phyloP scores from a whole-genome alignment of 2,329 filamentous ascomycete genomes.

The Chrysoporthe puriensis region DNA sequence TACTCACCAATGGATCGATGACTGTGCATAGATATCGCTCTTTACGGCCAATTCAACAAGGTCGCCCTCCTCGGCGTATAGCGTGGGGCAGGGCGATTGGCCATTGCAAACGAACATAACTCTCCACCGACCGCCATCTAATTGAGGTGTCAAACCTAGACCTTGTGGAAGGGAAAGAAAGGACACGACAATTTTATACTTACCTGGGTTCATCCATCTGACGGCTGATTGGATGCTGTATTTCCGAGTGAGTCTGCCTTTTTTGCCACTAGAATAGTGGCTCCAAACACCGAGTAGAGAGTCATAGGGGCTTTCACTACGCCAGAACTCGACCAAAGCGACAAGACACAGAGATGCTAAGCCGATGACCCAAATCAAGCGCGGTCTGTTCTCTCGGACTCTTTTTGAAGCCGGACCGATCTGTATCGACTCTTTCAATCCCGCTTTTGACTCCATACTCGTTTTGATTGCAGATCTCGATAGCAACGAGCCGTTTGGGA shows the following conservation, averaged over 20 bases:
- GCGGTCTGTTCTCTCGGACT: not conserved
- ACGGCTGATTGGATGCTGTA: constrained; percentile 7
- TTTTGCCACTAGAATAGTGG: not conserved
- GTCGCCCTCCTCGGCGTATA: constrained; percentile 30
- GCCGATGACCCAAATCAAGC: not conserved
- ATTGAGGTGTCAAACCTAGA: not conserved
- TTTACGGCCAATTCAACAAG: constrained; percentile 28
- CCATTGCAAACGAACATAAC: constrained; percentile 30
- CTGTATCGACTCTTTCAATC: not conserved
- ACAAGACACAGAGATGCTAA: not conserved
- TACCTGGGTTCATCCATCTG: constrained; percentile 21
- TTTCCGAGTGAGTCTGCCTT: constrained; percentile 3
- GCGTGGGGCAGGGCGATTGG: constrained; percentile 27
- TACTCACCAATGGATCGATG: constrained; percentile 29
- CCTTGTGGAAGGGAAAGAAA: not conserved
- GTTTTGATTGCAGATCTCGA: not conserved
- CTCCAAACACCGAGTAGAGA: not conserved
- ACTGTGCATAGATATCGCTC: constrained; percentile 28
- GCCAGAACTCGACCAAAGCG: not conserved
- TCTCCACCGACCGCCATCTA: constrained; percentile 30
- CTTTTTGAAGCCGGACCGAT: not conserved
- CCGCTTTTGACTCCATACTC: not conserved
- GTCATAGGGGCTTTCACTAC: not conserved
- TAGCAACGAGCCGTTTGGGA: no score
- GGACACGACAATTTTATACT: not conserved